These are phyloP conservation scores for Phycomyces blakesleeanus DNA, from an alignment of 192 early-diverging fungal genomes.

Conservation along the genomic window DNA sequence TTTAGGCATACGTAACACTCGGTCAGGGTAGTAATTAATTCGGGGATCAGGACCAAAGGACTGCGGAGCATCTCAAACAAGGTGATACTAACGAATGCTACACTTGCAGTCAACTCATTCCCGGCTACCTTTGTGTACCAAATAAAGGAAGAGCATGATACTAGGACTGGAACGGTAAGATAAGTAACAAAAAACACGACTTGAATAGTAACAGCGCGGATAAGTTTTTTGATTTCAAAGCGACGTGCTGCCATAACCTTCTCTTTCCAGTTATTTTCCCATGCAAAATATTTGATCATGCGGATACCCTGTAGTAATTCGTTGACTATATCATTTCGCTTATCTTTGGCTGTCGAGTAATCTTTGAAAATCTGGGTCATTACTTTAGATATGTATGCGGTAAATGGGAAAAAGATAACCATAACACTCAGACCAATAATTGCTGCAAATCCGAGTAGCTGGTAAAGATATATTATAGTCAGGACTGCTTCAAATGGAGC, in stretches of 20 bases:
- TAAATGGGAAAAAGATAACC: slow-evolving; percentile 55
- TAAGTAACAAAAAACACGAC: slow-evolving; percentile 35
- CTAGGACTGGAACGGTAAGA: slow-evolving; percentile 45
- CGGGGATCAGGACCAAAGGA: slow-evolving; percentile 52
- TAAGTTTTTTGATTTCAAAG: slow-evolving; percentile 18
- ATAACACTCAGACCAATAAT: slow-evolving; percentile 73
- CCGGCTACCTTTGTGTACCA: slow-evolving; percentile 50
- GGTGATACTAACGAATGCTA: slow-evolving; percentile 60
- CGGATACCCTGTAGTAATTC: slow-evolving; percentile 74
- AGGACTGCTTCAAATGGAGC: slow-evolving; percentile 61
- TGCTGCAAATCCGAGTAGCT: slow-evolving; percentile 71
- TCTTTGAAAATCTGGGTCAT: slow-evolving; percentile 46
- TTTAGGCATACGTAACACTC: slow-evolving; percentile 52
- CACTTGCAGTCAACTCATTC: slow-evolving; percentile 41
- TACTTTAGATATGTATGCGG: slow-evolving; percentile 48
- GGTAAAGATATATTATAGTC: slow-evolving; percentile 64
- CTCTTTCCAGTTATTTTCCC: slow-evolving; percentile 68
- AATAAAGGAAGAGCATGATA: slow-evolving; percentile 55
- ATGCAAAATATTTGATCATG: slow-evolving; percentile 87
- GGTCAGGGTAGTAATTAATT: slow-evolving; percentile 48
- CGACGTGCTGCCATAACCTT: slow-evolving; percentile 51
- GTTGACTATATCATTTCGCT: slow-evolving; percentile 71
- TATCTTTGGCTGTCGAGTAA: slow-evolving; percentile 62
- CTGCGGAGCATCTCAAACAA: slow-evolving; percentile 57
- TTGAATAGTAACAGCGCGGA: slow-evolving; percentile 13